These are phyloP conservation scores for Crepidotus variabilis DNA, from an alignment of 768 basidiomycete genomes.

Conservation along the genomic window DNA sequence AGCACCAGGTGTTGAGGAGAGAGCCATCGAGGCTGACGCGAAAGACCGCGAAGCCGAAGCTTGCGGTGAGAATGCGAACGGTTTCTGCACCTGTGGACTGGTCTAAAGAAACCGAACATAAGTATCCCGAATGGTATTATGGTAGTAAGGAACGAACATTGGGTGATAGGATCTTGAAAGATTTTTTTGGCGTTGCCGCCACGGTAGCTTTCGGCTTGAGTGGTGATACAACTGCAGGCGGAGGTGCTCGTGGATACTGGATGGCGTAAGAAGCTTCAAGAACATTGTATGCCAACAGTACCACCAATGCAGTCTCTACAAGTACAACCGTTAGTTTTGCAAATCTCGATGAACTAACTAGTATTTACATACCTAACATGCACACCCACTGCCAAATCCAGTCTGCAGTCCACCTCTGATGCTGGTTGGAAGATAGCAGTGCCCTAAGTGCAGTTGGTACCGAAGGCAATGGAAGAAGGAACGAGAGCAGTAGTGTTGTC, in stretches of 20 bases:
- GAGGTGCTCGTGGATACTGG: slow-evolving; percentile 37
- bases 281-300: slow-evolving; percentile 36
- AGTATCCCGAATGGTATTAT: background rate
- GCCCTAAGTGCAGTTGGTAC: slow-evolving; percentile 28
- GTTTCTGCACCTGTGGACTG: slow-evolving; percentile 39
- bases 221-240: slow-evolving; percentile 30
- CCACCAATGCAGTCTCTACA: slow-evolving; percentile 30
- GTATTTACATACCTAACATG: slow-evolving; percentile 30
- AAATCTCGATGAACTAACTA: background rate
- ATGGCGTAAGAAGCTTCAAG: slow-evolving; percentile 37
- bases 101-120: slow-evolving; percentile 20
- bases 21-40: slow-evolving; percentile 23
- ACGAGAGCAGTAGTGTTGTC: slow-evolving; percentile 29
- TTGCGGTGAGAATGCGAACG: slow-evolving; percentile 33
- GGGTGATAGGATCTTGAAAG: slow-evolving; percentile 37
- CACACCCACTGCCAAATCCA: slow-evolving; percentile 37
- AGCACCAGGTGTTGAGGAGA: slow-evolving; percentile 21
- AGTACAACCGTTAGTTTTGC: background rate
- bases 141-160: slow-evolving; percentile 25
- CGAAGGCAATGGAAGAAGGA: slow-evolving; percentile 38
- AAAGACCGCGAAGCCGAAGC: background rate
- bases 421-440: slow-evolving; percentile 19
- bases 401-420: slow-evolving; percentile 29
- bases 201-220: slow-evolving; percentile 23
- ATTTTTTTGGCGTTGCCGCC: slow-evolving; percentile 28